Evolutionary conservation across 805 yeast genomes (phyloP).

Genomic region (Grigorovia yakushimaensis): DNA sequence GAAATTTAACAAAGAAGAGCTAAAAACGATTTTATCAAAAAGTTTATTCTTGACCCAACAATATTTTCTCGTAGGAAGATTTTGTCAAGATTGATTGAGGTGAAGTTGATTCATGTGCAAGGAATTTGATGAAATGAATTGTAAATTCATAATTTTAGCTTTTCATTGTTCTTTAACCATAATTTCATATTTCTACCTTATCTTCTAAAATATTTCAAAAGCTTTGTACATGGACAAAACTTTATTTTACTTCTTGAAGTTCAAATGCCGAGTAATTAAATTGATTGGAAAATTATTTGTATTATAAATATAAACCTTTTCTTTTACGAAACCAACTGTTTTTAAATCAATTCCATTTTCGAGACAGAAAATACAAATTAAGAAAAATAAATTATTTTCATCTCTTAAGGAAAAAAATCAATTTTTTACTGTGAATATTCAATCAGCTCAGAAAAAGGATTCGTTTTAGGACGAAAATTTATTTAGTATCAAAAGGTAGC

Average conservation of each 20-base stretch:
- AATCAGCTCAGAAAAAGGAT: no score
- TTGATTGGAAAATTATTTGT: neutral
- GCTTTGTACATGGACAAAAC: neutral
- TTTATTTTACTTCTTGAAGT: neutral
- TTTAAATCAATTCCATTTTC: no score
- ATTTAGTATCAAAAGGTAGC: no score
- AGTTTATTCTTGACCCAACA: neutral
- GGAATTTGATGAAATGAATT: neutral
- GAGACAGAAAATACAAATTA: no score
- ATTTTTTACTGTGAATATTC: no score
- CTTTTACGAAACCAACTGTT: neutral
- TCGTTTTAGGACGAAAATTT: no score
- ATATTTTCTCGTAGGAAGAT: neutral
- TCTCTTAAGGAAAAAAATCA: no score
- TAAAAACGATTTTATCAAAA: no score
- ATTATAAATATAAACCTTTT: no score
- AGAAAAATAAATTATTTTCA: no score
- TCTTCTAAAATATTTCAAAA: neutral
- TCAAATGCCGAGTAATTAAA: neutral
- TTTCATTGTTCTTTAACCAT: neutral
- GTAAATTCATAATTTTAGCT: no score
- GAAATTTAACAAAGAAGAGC: no score
- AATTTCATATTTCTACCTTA: neutral
- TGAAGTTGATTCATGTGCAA: neutral
- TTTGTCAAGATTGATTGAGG: neutral